Percentiles rank a stretch among this genome's conserved stretches.
These are phyloP conservation scores for Lotus japonicus DNA, from an alignment of 306 rosid genomes.

Conservation along the genomic window DNA sequence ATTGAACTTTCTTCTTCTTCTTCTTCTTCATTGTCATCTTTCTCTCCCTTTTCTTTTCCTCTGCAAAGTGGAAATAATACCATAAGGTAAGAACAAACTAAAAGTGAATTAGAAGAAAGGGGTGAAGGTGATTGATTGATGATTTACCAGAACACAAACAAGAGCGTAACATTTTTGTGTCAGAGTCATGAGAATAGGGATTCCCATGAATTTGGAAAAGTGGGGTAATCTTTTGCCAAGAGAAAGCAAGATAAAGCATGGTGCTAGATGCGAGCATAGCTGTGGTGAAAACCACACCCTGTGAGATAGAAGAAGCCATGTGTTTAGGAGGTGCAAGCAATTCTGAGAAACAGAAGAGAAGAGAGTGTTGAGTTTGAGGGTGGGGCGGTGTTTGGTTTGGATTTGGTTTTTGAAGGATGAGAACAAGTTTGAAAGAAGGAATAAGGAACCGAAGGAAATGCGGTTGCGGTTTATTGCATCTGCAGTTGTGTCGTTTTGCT, in stretches of 20 bases:
- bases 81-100: no score
- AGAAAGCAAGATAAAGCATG: constrained; percentile 32
- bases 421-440: not conserved
- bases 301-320: constrained; percentile 47
- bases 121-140: no score
- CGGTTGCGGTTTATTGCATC: no score
- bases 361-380: not conserved
- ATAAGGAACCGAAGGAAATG: no score
- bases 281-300: constrained; percentile 43
- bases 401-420: not conserved
- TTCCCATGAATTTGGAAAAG: not conserved
- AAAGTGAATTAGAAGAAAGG: no score
- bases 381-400: constrained; percentile 12
- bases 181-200: constrained; percentile 10
- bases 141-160: constrained; percentile 58
- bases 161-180: constrained; percentile 33
- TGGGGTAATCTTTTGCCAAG: constrained; percentile 14
- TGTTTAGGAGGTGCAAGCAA: no score
- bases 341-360: not conserved
- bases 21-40: constrained; percentile 20
- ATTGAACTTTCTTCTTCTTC: constrained; percentile 64
- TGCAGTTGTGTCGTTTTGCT: no score
- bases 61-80: no score
- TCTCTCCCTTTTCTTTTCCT: constrained; percentile 39
- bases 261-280: constrained; percentile 53